These are phyloP conservation scores for Lactarius sanguifluus DNA, from an alignment of 768 basidiomycete species.

Conservation along the genomic window DNA sequence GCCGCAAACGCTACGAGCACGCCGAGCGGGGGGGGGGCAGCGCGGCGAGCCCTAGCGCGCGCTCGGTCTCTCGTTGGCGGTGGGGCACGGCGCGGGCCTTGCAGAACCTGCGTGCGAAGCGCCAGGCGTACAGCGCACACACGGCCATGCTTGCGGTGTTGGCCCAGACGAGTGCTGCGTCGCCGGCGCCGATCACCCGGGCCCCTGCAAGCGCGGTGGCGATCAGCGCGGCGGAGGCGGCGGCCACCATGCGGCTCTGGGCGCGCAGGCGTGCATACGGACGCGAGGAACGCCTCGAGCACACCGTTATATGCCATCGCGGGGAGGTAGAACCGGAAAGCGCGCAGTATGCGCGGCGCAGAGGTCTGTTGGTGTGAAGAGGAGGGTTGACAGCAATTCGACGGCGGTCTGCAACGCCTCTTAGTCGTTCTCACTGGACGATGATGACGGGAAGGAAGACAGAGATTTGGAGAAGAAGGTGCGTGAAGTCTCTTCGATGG, in stretches of 20 bases:
- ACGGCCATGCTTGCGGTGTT: slow-evolving; percentile 67
- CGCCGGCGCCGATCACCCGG: too few species aligned
- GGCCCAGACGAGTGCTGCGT: slow-evolving; percentile 70
- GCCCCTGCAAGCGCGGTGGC: too few species aligned
- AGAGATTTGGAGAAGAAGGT: slow-evolving; percentile 80
- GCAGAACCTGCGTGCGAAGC: slow-evolving; percentile 54
- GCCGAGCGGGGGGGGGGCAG: slow-evolving; percentile 32
- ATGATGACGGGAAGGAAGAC: neutral
- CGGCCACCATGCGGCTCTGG: slow-evolving; percentile 85
- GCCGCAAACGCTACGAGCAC: slow-evolving; percentile 34
- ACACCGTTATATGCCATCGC: slow-evolving; percentile 88
- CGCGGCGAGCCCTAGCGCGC: neutral
- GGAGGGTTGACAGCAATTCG: slow-evolving; percentile 44
- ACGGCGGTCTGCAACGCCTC: slow-evolving; percentile 41
- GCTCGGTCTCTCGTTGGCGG: neutral
- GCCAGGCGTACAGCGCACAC: slow-evolving; percentile 60
- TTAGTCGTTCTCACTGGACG: slow-evolving; percentile 8
- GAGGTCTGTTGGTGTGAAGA: slow-evolving; percentile 71
- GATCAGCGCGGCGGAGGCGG: slow-evolving; percentile 70
- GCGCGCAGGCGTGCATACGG: slow-evolving; percentile 61
- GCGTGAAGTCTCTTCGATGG: slow-evolving; percentile 89
- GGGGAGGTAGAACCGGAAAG: slow-evolving; percentile 89
- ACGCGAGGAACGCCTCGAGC: slow-evolving; percentile 89
- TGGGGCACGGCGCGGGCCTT: neutral
- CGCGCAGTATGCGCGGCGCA: slow-evolving; percentile 70